Evolutionary conservation across 2,329 filamentous ascomycete genomes (phyloP), one percentile per base, ranked within the genome.

Genomic region (Capronia epimyces): DNA sequence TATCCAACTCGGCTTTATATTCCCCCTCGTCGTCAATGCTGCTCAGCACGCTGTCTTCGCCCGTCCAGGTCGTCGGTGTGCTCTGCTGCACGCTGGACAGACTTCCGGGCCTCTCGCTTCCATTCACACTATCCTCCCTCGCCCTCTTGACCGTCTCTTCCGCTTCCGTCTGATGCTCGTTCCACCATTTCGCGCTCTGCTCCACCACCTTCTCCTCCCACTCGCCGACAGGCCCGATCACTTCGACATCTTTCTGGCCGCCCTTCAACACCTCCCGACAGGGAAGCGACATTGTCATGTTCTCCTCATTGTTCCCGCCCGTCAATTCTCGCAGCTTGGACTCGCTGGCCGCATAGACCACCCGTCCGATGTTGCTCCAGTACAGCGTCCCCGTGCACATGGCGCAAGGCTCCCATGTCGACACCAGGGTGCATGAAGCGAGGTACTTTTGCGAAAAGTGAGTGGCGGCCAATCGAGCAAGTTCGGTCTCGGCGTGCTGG

Each of bases 351-450:
- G 72, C 71, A 57, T 77, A 79, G 3, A 78, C 67, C 29, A 79
- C 62, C 2, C 75, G 66, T 4, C 76, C 76, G 49, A 79, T 78
- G 58, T 77, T 72, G 32, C 75, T 74, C 75, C 75, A 78, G 57
- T 74, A 72, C 39, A 74, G 67, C 2, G 72, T 71, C 3, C 68
- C 70, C 31, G 66, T 63, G 58, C 75, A 79, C 75, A 79, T 78
- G 16, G 73, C 75, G 53, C 76, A 79, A 1, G 76, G 76, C 61
- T 79, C 76, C 75, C 76, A 78, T 9, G 75, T 78, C 18, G 70
- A 73, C 41, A 77, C 71, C 32, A 78, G 61, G 0, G 75, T 77
- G 58, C 75, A 78, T 31, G 59, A 61, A 64, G 71, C 73, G 2
- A 79, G 67, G 57, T 73, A 79, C 12, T 69, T 66, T 53, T 73